Conservation (phyloP, 768 basidiomycete genomes). For the Pleurotus platypus region DNA sequence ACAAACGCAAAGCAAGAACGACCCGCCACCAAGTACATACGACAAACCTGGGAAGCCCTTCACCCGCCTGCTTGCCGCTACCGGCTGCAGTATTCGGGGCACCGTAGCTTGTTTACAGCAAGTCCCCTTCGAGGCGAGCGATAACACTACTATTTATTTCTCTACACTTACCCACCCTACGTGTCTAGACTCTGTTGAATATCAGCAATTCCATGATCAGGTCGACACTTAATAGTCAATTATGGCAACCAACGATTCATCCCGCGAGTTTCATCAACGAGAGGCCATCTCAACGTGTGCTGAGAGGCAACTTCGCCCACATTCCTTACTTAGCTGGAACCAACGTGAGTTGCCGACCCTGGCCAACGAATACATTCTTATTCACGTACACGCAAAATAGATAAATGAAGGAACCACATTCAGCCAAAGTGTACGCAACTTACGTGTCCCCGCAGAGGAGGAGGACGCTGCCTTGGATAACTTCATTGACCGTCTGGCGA, state of each 20-base stretch:
- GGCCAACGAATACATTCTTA: background rate
- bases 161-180: background rate
- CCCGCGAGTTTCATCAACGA: constrained; percentile 44
- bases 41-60: constrained; percentile 53
- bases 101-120: constrained; percentile 42
- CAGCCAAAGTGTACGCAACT: constrained; percentile 32
- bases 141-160: background rate
- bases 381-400: constrained; percentile 19
- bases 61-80: constrained; percentile 37
- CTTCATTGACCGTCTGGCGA: constrained; percentile 45
- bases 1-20: constrained; percentile 40
- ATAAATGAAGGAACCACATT: constrained; percentile 53
- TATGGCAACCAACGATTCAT: constrained; percentile 57
- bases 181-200: constrained; percentile 42
- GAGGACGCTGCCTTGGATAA: constrained; percentile 41
- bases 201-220: constrained; percentile 44
- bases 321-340: constrained; percentile 56
- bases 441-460: constrained; percentile 32
- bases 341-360: constrained; percentile 32
- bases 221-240: constrained; percentile 43
- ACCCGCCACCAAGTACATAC: constrained; percentile 38
- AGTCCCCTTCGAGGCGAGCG: constrained; percentile 39
- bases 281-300: constrained; percentile 41
- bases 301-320: constrained; percentile 45
- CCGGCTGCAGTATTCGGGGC: constrained; percentile 38